phyloP scores from a whole-genome alignment of 2,329 filamentous ascomycete species.

The Trichoderma atrobrunneum region DNA sequence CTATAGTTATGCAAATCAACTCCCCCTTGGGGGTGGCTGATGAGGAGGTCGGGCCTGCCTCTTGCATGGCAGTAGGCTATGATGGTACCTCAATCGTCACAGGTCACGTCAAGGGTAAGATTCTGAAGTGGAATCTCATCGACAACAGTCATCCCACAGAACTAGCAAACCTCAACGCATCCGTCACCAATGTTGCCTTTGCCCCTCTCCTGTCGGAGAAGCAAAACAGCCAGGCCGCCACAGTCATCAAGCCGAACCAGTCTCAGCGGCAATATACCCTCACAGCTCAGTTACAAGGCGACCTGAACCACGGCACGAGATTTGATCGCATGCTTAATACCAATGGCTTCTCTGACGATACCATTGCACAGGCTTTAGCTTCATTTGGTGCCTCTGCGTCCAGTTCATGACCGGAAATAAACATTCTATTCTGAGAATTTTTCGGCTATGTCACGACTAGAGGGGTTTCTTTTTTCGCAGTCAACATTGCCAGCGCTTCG shows the following conservation, averaged over 20 bases:
- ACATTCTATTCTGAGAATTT: background rate
- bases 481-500: background rate
- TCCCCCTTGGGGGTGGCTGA: conserved; percentile 56
- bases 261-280: conserved; percentile 64
- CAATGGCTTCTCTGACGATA: conserved; percentile 46
- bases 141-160: conserved; percentile 66
- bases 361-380: conserved; percentile 50
- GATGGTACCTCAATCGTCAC: conserved; percentile 79
- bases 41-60: conserved; percentile 60
- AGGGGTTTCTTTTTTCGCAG: background rate
- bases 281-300: conserved; percentile 58
- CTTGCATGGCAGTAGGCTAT: conserved; percentile 72
- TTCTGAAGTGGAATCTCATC: conserved; percentile 77
- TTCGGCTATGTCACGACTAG: background rate
- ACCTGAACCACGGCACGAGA: conserved; percentile 39
- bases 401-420: background rate
- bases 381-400: conserved; percentile 37
- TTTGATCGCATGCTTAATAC: conserved; percentile 46
- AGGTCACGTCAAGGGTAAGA: conserved; percentile 75
- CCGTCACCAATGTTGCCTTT: conserved; percentile 79
- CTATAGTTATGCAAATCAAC: conserved; percentile 55
- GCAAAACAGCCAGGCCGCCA: conserved; percentile 49
- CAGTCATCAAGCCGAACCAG: conserved; percentile 77
- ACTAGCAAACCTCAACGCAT: conserved; percentile 70
- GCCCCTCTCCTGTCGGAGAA: conserved; percentile 54